Evolutionary conservation across 2,329 filamentous ascomycete species (phyloP).

Genomic region (Pezicula carpinea): DNA sequence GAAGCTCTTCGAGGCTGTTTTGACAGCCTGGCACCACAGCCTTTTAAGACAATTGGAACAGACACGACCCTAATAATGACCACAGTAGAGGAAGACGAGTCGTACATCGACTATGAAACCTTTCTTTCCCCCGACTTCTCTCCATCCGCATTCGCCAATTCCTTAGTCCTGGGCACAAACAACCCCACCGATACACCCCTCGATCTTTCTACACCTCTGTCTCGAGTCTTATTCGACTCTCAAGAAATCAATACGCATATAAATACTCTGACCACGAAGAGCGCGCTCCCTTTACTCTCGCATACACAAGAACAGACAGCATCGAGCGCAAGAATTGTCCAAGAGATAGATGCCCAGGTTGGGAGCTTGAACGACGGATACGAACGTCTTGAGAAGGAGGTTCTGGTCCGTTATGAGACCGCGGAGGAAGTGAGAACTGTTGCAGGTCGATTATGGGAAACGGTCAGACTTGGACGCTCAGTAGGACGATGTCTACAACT

Average conservation of each 20-base stretch:
- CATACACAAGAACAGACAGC: conserved; percentile 72
- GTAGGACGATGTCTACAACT: conserved; percentile 77
- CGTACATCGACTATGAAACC: conserved; percentile 93
- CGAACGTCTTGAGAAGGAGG: conserved; percentile 78
- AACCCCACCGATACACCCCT: conserved; percentile 85
- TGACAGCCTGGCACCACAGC: no score
- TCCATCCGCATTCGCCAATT: conserved; percentile 78
- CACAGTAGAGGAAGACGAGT: conserved; percentile 53
- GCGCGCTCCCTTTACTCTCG: conserved; percentile 73
- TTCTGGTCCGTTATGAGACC: conserved; percentile 77
- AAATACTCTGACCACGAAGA: conserved; percentile 79
- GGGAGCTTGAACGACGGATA: conserved; percentile 79
- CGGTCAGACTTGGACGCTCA: conserved; percentile 69
- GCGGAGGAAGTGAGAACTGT: conserved; percentile 78
- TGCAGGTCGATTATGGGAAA: conserved; percentile 74
- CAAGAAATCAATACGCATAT: conserved; percentile 97
- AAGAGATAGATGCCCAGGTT: conserved; percentile 76
- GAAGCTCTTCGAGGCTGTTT: no score
- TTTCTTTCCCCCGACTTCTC: conserved; percentile 83
- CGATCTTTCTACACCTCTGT: conserved; percentile 90
- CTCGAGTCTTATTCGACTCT: conserved; percentile 89
- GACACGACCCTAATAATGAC: background rate
- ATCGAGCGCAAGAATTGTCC: conserved; percentile 67
- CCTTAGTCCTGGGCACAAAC: conserved; percentile 83
- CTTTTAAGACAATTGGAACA: no score